Evolutionary conservation across 1,139 yeast genomes (phyloP), one percentile per base, ranked within the genome.

Genomic region (Suhomyces chickasaworum): DNA sequence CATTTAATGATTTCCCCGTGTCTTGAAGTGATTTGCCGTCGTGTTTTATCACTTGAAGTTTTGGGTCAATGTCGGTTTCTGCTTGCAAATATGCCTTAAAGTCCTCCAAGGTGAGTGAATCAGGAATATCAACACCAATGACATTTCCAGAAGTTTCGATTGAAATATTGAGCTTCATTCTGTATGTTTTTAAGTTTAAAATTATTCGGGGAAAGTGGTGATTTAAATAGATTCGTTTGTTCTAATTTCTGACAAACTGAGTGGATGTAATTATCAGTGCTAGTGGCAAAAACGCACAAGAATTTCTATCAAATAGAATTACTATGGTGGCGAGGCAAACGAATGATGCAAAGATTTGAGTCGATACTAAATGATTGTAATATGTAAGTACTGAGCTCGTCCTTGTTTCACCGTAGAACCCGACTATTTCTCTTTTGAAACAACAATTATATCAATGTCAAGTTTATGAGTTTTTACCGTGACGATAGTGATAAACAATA

Each of bases 61-160:
- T 52, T 3, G 80, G 71, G 6, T 72, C 71, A 31, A 85, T 75
- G 20, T 72, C 77, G 17, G 89, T 78, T 58, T 90, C 97, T 2
- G 89, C 84, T 53, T 84, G 89, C 6, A 91, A 63, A 53, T 86
- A 84, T 0, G 95, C 96, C 50, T 81, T 76, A 56, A 91, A 78
- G 61, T 90, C 97, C 12, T 65, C 75, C 7, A 89, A 63, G 0
- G 81, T 61, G 71, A 90, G 78, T 16, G 85, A 85, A 1, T 71
- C 79, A 2, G 90, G 81, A 3, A 85, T 75, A 45, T 85, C 90
- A 1, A 82, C 75, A 1, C 78, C 51, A 16, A 72, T 53, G 20
- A 71, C 59, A 35, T 59, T 64, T 31, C 65, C 69, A 16, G 58
- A 56, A 8, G 52, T 45, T 46, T 70, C 74, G 43, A 65, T 57